Evolutionary conservation across 495 filamentous ascomycete genomes (phyloP), one percentile per base, ranked within the genome.

Genomic region (Corynascus novoguineensis): DNA sequence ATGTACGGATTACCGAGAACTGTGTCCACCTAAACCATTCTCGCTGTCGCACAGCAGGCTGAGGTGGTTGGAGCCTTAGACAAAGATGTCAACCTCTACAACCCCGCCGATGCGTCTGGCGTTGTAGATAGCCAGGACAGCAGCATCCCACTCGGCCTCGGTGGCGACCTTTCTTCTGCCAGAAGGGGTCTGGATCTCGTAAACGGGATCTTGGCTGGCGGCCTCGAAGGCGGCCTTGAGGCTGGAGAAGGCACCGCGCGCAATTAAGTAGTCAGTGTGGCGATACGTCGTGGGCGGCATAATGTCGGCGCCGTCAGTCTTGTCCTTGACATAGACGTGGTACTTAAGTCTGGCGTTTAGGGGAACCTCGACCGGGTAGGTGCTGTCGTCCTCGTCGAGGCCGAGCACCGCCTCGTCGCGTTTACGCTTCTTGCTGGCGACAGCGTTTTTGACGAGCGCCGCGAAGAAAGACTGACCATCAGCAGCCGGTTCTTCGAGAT

Each of bases 341-440:
- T 64, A 64, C 17, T 50, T 59, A 35, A 64, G 55, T 31, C 45
- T 46, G 34, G 62, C 62, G n/a, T 61, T 50, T 31, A 41, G 54
- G 9, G 62, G 62, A 21, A 64, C 19, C 28, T 64, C 62, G 19
- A 64, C 35, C 24, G 59, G 58, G 50, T 44, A 53, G 8, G 42
- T 10, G 4, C 47, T 12, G 9, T 42, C 6, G 31, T 25, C n/a
- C 15, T 50, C 40, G 31, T 17, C 5, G 5, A 41, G 1, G 45
- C 44, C 44, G 15, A 41, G 32, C 12, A 28, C 10, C 22, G 51
- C 19, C 1, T 56, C 48, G 38, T 19, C 29, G 1, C 19, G 50
- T 17, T 56, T 61, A 17, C 62, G 62, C 42, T 61, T 60, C 41
- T 58, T 60, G 50, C 21, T 34, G 11, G 42, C 34, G 9, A 38